A percentile compares a stretch with the other conserved stretches of the same genome.
These are phyloP conservation scores for Cicer bijugum DNA, from an alignment of 306 rosid genomes.

Conservation along the genomic window DNA sequence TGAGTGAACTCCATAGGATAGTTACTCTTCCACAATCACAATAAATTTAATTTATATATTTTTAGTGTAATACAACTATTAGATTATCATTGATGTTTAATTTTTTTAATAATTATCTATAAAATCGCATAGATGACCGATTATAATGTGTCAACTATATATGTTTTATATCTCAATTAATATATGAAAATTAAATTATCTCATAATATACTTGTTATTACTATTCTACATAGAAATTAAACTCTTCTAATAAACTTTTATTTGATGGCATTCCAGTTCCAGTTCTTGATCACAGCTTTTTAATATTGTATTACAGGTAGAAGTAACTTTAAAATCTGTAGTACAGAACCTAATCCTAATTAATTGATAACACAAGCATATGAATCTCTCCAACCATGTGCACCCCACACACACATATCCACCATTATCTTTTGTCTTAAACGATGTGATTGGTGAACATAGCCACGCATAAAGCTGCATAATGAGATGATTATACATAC, in stretches of 20 bases:
- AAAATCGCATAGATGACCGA: no score
- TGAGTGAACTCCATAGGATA: no score
- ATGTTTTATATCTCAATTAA: no score
- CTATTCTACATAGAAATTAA: no score
- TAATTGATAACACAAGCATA: constrained; percentile 4
- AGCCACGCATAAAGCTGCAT: constrained; percentile 42
- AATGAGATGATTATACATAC: constrained; percentile 10
- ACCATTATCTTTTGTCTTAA: constrained; percentile 42
- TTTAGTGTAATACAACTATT: no score
- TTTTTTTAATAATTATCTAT: no score
- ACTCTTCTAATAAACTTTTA: not conserved
- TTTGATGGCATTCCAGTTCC: not conserved
- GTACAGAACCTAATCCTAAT: constrained; percentile 37
- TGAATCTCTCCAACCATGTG: constrained; percentile 43
- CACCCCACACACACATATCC: constrained; percentile 42
- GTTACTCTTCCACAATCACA: no score
- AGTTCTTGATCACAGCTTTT: not conserved
- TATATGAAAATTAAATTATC: no score
- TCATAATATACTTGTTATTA: no score
- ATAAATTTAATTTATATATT: no score
- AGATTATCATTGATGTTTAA: no score
- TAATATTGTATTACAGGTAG: constrained; percentile 25
- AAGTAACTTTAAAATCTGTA: not conserved
- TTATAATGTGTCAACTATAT: no score
- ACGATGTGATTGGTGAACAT: constrained; percentile 18